Evolutionary conservation across 2,329 filamentous ascomycete genomes (phyloP), one percentile per base, ranked within the genome.

Genomic region (Fusarium sarcochroum): DNA sequence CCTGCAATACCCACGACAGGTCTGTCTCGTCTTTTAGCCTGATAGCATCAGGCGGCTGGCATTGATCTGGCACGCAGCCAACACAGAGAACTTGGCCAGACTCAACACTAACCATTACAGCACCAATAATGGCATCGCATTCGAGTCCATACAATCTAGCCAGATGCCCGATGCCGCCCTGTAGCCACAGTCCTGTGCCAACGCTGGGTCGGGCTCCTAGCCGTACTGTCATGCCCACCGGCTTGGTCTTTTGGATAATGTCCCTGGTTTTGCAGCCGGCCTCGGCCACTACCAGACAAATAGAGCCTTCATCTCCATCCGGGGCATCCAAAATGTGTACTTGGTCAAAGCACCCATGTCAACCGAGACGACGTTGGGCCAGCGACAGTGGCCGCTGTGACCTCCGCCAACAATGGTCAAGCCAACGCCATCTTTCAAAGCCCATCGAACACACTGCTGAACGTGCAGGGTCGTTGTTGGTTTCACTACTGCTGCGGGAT

Each of bases 131-230:
- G 44, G 83, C 74, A 66, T 91, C 88, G 66, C 86, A 90, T 4
- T 87, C 64, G 14, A 91, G 86, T 2, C 89, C 88, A 65, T 88
- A 76, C 10, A 81, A 55, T 59, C 88, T 80, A 35, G 84, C 71
- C n/a, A 89, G 77, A 66, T 90, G 87, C 3, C 88, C 88, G 48
- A 91, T 88, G 52, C 89, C 88, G 40, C 89, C 89, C 79, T 91
- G 88, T 46, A 91, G 79, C 87, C 87, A 90, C 15, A 88, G 68
- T 0, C 89, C 89, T 0, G 86, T 84, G 4, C 89, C 89, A 25
- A 91, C 87, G 66, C 87, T 90, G 65, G 89, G 89, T 7, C 89
- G 86, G 25, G 86, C 74, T 4, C 89, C 89, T 5, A 91, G 74
- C 1, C 89, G 88, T 3, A 91, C 83, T 56, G 84, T 86, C 53